A percentile compares a stretch with the other conserved stretches of the same genome.
phyloP scores from a whole-genome alignment of 371 early-diverging fungal genomes.

The Phascolomyces articulosus region DNA sequence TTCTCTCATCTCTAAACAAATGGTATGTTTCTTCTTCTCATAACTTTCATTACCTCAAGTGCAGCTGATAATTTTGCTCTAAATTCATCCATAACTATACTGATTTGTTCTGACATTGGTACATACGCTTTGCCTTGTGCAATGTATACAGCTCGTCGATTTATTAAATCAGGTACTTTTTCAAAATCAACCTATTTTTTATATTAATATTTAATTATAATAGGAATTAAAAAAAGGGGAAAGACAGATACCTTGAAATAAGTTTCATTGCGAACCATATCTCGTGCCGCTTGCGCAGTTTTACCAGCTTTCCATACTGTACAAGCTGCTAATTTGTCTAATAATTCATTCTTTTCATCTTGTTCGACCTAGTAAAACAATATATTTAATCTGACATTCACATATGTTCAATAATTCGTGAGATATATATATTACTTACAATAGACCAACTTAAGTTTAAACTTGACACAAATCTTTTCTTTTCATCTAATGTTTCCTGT shows the following conservation, averaged over 20 bases:
- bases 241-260: slow-evolving; percentile 53
- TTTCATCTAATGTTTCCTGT: slow-evolving; percentile 58
- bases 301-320: slow-evolving; percentile 11
- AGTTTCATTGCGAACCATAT: slow-evolving; percentile 36
- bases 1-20: no score
- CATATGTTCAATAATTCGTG: no score
- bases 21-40: neutral
- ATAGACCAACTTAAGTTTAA: slow-evolving; percentile 61
- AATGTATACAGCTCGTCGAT: slow-evolving; percentile 72
- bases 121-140: slow-evolving; percentile 85
- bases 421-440: no score
- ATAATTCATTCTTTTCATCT: slow-evolving; percentile 27
- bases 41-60: slow-evolving; percentile 52
- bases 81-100: slow-evolving; percentile 83
- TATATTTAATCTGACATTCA: no score
- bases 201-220: no score
- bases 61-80: slow-evolving; percentile 56
- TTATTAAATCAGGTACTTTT: slow-evolving; percentile 79
- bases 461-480: slow-evolving; percentile 54
- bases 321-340: slow-evolving; percentile 32
- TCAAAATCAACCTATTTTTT: slow-evolving; percentile 79
- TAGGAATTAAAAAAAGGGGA: neutral
- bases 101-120: slow-evolving; percentile 71
- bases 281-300: slow-evolving; percentile 13
- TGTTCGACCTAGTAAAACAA: slow-evolving; percentile 12